phyloP scores from a whole-genome alignment of 805 yeast genomes.

The Metschnikowia similis region DNA sequence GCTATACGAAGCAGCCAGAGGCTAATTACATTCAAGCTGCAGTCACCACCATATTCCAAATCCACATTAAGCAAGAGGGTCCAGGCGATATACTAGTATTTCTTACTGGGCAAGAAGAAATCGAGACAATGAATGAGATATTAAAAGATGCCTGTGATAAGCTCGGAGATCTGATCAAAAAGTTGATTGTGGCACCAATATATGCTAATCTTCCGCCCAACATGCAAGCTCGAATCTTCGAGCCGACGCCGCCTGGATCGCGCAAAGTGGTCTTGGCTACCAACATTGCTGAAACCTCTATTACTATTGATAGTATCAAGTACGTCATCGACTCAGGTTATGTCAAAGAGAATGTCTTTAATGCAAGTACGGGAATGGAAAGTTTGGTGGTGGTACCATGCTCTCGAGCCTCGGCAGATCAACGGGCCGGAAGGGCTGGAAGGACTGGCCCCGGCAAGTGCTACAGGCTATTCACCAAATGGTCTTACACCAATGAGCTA shows the following conservation, averaged over 20 bases:
- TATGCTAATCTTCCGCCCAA: constrained; percentile 90
- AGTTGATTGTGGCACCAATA: constrained; percentile 75
- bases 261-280: constrained; percentile 92
- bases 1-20: constrained; percentile 82
- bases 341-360: constrained; percentile 42
- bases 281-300: constrained; percentile 66
- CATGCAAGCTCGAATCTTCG: constrained; percentile 74
- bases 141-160: constrained; percentile 60
- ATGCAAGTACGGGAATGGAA: constrained; percentile 42
- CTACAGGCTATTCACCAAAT: constrained; percentile 79
- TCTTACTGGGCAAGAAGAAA: constrained; percentile 95
- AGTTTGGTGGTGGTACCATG: constrained; percentile 44
- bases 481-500: constrained; percentile 74
- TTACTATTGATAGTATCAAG: constrained; percentile 41
- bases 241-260: constrained; percentile 73
- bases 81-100: constrained; percentile 88
- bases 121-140: constrained; percentile 74
- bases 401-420: constrained; percentile 43
- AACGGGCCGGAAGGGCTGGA: constrained; percentile 47
- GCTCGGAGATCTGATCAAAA: constrained; percentile 56
- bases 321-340: constrained; percentile 44
- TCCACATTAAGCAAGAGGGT: constrained; percentile 62
- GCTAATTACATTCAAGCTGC: constrained; percentile 90
- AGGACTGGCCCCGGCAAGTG: constrained; percentile 47
- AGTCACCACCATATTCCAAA: constrained; percentile 79